Conservation (phyloP, 306 rosid species). For the Glycine soja region DNA sequence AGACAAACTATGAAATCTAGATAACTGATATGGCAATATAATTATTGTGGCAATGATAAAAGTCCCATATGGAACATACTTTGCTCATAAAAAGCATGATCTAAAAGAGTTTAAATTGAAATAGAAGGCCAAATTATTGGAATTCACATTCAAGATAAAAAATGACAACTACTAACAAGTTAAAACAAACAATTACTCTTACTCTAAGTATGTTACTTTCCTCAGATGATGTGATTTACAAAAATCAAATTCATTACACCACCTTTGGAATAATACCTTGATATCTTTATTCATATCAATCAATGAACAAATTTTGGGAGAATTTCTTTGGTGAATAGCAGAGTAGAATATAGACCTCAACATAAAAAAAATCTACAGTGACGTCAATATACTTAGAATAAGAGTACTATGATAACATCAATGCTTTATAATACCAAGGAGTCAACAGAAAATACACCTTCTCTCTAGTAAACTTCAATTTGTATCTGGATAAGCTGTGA, state of each 20-base stretch:
- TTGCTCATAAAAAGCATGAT: no score
- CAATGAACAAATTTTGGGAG: neutral
- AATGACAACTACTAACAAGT: neutral
- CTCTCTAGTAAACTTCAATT: slow-evolving; percentile 92
- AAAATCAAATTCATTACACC: neutral
- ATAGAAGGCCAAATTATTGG: neutral
- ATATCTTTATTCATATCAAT: neutral
- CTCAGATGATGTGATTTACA: neutral
- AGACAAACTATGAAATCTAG: neutral
- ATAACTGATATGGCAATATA: neutral
- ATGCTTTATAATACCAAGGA: neutral
- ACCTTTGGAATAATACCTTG: neutral
- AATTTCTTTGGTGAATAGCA: neutral
- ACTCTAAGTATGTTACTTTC: neutral
- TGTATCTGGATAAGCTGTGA: slow-evolving; percentile 89
- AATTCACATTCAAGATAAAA: neutral
- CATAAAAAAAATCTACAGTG: neutral
- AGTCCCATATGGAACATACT: neutral
- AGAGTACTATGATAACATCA: no score
- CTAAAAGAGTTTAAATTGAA: no score
- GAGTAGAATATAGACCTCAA: neutral
- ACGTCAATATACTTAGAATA: neutral
- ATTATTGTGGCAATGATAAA: neutral
- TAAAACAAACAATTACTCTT: neutral
- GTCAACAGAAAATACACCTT: slow-evolving; percentile 61